Base-by-base conservation (phyloP, 2,329 filamentous ascomycete genomes). In the Nigrospora sphaerica region DNA sequence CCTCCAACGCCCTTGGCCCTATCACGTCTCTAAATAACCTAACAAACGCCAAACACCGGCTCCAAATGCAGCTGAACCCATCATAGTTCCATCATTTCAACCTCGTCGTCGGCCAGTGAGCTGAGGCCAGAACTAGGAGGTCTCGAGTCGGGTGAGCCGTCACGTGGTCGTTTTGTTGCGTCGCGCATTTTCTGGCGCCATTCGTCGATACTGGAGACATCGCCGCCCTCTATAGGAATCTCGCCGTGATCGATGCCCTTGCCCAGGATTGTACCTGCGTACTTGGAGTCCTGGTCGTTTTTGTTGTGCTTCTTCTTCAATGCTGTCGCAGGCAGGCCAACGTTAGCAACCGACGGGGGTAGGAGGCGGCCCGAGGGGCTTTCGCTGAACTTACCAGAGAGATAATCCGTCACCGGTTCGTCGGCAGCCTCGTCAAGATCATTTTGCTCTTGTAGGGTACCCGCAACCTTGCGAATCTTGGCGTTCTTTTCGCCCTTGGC, bases 261-360 rank as follows among this genome's bases (percentile, higher is more conserved):
- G 4, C 92, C 92, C 12, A 97, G 73, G 0, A 93, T 78, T 0
- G 92, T 95, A 31, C 88, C 89, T 54, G 85, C 81, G 63, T 89
- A 95, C 58, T 92, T 85, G 11, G 85, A 84, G 59, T 95, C 90
- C 58, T 95, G 89, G 51, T 86, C 88, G 1, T 86, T 87, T 57
- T 93, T 95, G 68, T 85, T 90, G 64, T 95, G 88, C 61, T 95
- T 95, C 68, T 91, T 93, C 67, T 95, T 96, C 37, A 97, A 71
- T 5, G 83, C 86, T 87, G 53, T 14, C 85, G 64, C 32, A 71
- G 73, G 72, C 49, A 37, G 50, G 46, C 58, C 23, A 19, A 36
- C 42, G 16, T 6, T 19, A 43, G 19, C 34, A 44, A 32, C 17
- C 13, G 31, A 4, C 19, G 35, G 23, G 19, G 13, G 17, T n/a